These are phyloP conservation scores for Alternaria sp. DNA, from an alignment of 2,329 filamentous ascomycete genomes.

Conservation along the genomic window DNA sequence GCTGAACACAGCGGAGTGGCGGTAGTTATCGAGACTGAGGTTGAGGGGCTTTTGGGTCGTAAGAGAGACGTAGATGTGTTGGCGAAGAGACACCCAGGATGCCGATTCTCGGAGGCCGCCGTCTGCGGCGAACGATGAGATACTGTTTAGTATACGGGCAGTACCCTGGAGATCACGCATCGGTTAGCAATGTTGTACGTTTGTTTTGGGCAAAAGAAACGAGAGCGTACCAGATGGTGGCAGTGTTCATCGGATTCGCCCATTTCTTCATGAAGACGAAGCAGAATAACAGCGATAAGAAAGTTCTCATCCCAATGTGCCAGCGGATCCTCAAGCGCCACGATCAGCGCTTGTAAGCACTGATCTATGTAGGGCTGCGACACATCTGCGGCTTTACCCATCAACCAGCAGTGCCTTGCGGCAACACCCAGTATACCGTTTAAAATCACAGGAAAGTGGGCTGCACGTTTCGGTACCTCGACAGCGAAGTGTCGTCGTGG, in stretches of 20 bases:
- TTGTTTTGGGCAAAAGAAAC: not conserved
- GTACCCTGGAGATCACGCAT: constrained; percentile 27
- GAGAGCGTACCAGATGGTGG: constrained; percentile 44
- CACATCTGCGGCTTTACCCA: constrained; percentile 51
- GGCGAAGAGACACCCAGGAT: constrained; percentile 53
- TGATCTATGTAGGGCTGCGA: constrained; percentile 57
- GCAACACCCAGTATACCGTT: constrained; percentile 59
- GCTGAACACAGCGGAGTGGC: constrained; percentile 39
- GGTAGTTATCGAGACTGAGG: constrained; percentile 42
- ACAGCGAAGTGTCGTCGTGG: constrained; percentile 51
- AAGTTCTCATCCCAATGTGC: constrained; percentile 58
- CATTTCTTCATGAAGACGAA: constrained; percentile 60
- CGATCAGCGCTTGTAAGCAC: constrained; percentile 58
- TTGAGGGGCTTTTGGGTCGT: constrained; percentile 40
- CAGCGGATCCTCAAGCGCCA: constrained; percentile 53
- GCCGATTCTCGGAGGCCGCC: constrained; percentile 54
- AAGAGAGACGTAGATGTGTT: constrained; percentile 53
- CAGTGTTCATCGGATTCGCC: constrained; percentile 50
- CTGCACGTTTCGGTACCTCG: constrained; percentile 57
- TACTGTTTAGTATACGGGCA: constrained; percentile 50
- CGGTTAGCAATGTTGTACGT: not conserved
- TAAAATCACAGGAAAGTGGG: constrained; percentile 57
- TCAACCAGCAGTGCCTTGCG: constrained; percentile 55
- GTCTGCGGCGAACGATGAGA: constrained; percentile 48
- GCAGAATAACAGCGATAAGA: constrained; percentile 58